Evolutionary conservation across 2,329 filamentous ascomycete species (phyloP).

Genomic region (Xylariaceae sp.): DNA sequence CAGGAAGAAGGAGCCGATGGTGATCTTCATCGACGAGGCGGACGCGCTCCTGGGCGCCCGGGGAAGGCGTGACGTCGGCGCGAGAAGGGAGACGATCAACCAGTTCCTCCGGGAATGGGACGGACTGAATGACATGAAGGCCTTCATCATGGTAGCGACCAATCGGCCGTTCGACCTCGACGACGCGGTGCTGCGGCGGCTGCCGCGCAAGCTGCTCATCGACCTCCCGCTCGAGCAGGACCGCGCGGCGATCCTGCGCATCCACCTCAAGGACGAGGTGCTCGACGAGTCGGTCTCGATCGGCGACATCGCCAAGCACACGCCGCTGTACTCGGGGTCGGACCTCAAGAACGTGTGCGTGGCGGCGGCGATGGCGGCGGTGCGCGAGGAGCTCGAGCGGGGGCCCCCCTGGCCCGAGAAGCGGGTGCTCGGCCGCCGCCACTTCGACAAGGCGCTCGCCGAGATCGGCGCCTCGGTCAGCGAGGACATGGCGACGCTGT

Average conservation of each 20-base stretch:
- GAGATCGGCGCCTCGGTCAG: constrained; percentile 92
- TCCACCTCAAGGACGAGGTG: constrained; percentile 70
- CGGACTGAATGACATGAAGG: constrained; percentile 77
- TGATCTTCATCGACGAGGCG: constrained; percentile 97
- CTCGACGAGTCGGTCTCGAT: constrained; percentile 63
- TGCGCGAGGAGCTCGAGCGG: constrained; percentile 68
- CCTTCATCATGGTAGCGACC: constrained; percentile 98
- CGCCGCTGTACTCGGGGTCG: constrained; percentile 78
- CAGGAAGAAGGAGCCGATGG: constrained; percentile 85
- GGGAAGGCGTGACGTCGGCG: constrained; percentile 66
- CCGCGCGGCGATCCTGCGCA: constrained; percentile 68
- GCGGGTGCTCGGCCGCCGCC: constrained; percentile 64
- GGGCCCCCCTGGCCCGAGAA: constrained; percentile 55
- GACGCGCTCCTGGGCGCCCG: constrained; percentile 88
- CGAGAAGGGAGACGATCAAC: constrained; percentile 88
- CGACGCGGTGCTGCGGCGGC: constrained; percentile 77
- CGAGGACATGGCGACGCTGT: constrained; percentile 87
- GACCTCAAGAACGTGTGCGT: constrained; percentile 84
- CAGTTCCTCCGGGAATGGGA: constrained; percentile 98
- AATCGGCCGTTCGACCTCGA: constrained; percentile 96
- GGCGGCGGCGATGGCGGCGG: constrained; percentile 76
- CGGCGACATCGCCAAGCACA: constrained; percentile 64
- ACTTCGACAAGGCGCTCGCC: constrained; percentile 83
- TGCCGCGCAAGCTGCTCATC: constrained; percentile 73
- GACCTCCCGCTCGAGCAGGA: constrained; percentile 71